Percentiles rank a stretch among this genome's conserved stretches.
Evolutionary conservation across 768 basidiomycete genomes (phyloP).

Genomic region (Phanerochaete sordida): DNA sequence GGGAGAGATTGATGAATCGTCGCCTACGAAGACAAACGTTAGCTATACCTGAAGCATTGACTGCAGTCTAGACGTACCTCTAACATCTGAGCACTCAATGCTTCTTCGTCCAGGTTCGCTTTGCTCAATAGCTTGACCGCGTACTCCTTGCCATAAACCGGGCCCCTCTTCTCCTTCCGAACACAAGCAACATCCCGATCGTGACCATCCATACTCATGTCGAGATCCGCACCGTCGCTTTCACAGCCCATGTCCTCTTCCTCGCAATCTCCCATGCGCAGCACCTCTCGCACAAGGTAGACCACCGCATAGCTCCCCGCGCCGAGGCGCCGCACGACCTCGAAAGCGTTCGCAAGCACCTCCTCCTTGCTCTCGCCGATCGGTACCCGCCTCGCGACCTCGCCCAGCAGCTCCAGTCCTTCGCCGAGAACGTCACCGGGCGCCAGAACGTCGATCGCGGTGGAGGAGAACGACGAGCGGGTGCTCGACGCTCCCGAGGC

Average conservation of each 20-base stretch:
- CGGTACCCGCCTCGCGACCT: constrained; percentile 58
- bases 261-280: constrained; percentile 35
- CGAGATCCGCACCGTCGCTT: constrained; percentile 31
- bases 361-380: constrained; percentile 28
- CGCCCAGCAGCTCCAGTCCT: constrained; percentile 62
- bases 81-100: constrained; percentile 83
- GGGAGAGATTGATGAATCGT: constrained; percentile 93
- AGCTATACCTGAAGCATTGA: constrained; percentile 3
- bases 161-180: constrained; percentile 8
- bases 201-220: constrained; percentile 28
- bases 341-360: constrained; percentile 62
- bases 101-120: constrained; percentile 86
- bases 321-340: constrained; percentile 84
- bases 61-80: constrained; percentile 53
- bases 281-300: constrained; percentile 81
- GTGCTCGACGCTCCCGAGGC: constrained; percentile 6
- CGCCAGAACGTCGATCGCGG: constrained; percentile 58
- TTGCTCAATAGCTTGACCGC: constrained; percentile 98
- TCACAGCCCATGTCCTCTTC: constrained; percentile 46
- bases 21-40: constrained; percentile 45
- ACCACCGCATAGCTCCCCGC: constrained; percentile 93
- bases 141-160: constrained; percentile 70
- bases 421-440: constrained; percentile 75
- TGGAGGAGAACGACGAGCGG: constrained; percentile 32
- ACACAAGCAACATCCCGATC: constrained; percentile 32